Percentiles rank a stretch among this genome's conserved stretches.
Evolutionary conservation across 1,139 yeast genomes (phyloP).

Genomic region (Yamadazyma diospyri): DNA sequence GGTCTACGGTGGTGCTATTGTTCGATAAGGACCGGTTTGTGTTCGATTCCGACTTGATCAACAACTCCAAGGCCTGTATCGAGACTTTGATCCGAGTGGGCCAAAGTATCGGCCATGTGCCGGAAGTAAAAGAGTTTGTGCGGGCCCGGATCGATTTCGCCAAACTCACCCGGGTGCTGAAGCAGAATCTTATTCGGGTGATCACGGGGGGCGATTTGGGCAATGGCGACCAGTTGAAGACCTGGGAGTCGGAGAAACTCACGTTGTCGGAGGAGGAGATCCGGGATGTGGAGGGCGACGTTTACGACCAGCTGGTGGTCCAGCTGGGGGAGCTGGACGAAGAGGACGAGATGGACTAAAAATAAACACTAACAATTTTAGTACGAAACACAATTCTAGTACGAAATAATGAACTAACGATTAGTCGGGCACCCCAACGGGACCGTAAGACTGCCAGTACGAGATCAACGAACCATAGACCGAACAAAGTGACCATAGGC

Average conservation of each 20-base stretch:
- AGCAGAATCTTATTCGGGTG: conserved; percentile 53
- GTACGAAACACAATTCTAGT: too few species aligned
- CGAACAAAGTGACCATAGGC: too few species aligned
- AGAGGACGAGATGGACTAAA: conserved; percentile 9
- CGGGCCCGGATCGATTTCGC: conserved; percentile 47
- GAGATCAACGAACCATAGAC: too few species aligned
- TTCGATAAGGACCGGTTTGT: conserved; percentile 30
- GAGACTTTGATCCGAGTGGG: conserved; percentile 90
- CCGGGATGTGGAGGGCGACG: conserved; percentile 9
- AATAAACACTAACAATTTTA: too few species aligned
- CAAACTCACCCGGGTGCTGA: conserved; percentile 47
- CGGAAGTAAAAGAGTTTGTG: conserved; percentile 44
- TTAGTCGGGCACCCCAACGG: too few species aligned
- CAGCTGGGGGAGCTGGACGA: too few species aligned
- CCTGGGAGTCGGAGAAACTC: conserved; percentile 35
- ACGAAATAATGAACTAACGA: too few species aligned
- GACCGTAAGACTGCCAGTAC: too few species aligned
- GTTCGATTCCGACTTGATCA: conserved; percentile 72
- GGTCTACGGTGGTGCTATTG: conserved; percentile 75
- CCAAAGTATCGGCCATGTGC: conserved; percentile 82
- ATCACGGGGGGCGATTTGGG: conserved; percentile 55
- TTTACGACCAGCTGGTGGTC: conserved; percentile 4
- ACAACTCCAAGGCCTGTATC: conserved; percentile 63
- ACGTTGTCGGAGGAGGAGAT: conserved; percentile 21
- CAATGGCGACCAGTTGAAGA: conserved; percentile 27